Conservation (phyloP, 2,329 filamentous ascomycete genomes). For the Alternaria sp. region DNA sequence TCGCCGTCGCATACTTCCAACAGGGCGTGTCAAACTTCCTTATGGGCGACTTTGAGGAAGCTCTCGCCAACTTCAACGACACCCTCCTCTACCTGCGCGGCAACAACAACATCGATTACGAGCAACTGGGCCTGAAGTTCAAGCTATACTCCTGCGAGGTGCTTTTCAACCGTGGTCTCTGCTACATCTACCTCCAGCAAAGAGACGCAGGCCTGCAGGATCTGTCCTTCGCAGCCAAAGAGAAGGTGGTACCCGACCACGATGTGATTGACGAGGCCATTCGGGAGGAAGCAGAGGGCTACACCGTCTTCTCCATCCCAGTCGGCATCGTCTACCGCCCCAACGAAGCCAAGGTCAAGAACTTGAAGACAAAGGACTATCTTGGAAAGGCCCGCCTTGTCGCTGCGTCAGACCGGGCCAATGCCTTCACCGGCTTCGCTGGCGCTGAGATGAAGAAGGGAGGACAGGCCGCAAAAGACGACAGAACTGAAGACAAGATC, state of each 20-base stretch:
- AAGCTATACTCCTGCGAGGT: conserved; percentile 98
- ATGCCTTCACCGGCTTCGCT: conserved; percentile 82
- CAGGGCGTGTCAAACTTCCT: conserved; percentile 98
- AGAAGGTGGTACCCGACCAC: conserved; percentile 95
- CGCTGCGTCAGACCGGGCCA: conserved; percentile 81
- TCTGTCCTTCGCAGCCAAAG: conserved; percentile 86
- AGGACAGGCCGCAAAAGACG: conserved; percentile 68
- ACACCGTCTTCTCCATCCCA: conserved; percentile 98
- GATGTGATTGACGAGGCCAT: conserved; percentile 99
- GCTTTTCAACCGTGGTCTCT: conserved; percentile 94
- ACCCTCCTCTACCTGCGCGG: conserved; percentile 92
- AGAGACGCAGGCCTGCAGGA: conserved; percentile 91
- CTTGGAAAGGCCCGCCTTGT: conserved; percentile 94
- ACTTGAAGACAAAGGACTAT: conserved; percentile 97
- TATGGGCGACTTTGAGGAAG: conserved; percentile 95
- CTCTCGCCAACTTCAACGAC: conserved; percentile 97
- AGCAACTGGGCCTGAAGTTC: conserved; percentile 92
- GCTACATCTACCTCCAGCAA: conserved; percentile 96
- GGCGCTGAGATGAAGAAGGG: conserved; percentile 81
- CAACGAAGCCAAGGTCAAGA: conserved; percentile 97
- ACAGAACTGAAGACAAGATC: conserved; percentile 81
- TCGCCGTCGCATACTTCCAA: conserved; percentile 97
- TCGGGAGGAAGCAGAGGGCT: conserved; percentile 91
- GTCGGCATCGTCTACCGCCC: conserved; percentile 94
- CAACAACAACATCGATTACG: conserved; percentile 97